A percentile compares a stretch with the other conserved stretches of the same genome.
These are phyloP conservation scores for Fomitopsis palustris DNA, from an alignment of 1,284 basidiomycete species.

Conservation along the genomic window DNA sequence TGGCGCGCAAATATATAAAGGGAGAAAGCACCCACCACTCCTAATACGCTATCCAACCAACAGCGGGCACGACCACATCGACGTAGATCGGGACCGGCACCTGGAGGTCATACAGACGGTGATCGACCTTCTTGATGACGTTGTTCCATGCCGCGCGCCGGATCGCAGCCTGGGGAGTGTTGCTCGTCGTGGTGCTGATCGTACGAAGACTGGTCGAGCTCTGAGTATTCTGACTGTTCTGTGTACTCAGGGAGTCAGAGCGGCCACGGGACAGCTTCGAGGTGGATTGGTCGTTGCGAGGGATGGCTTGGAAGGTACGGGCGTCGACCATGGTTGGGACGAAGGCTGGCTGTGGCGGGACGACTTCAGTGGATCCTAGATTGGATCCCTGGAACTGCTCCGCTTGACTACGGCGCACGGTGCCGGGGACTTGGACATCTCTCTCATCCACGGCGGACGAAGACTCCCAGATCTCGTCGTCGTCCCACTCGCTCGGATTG, in stretches of 20 bases:
- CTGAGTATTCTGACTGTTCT: not conserved
- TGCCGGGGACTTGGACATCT: not conserved
- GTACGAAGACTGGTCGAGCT: not conserved
- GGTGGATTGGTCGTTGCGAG: too few relatives aligned
- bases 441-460: not conserved
- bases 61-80: too few relatives aligned
- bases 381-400: not conserved
- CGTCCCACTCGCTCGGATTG: not conserved
- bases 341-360: not conserved
- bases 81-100: too few relatives aligned
- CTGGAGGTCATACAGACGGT: too few relatives aligned
- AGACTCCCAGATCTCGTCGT: not conserved
- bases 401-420: not conserved
- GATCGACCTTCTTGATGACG: too few relatives aligned
- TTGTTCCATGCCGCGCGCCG: not conserved
- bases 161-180: not conserved
- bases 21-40: too few relatives aligned
- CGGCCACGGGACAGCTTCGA: not conserved
- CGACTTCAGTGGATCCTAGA: not conserved
- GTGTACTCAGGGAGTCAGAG: not conserved
- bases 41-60: too few relatives aligned
- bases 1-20: too few relatives aligned
- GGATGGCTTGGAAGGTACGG: too few relatives aligned
- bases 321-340: not conserved
- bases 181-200: not conserved